Conservation (phyloP, 192 early-diverging fungal genomes). For the Phycomyces blakesleeanus region DNA sequence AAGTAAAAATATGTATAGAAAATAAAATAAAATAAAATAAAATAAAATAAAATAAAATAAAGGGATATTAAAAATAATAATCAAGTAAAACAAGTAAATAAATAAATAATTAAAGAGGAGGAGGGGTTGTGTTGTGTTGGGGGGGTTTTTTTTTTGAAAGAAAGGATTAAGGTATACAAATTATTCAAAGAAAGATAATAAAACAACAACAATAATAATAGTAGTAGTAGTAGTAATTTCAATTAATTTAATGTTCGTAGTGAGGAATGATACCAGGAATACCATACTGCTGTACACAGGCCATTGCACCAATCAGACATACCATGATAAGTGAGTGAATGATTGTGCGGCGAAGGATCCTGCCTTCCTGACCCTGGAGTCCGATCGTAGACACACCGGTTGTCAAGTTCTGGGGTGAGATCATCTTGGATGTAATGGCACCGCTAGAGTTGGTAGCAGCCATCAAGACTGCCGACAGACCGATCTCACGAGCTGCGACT, state of each 20-base stretch:
- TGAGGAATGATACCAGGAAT: slow-evolving; percentile 27
- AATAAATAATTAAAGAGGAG: no score
- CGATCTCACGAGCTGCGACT: slow-evolving; percentile 36
- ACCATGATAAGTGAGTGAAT: slow-evolving; percentile 32
- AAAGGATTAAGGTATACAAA: not conserved
- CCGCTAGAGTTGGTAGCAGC: slow-evolving; percentile 35
- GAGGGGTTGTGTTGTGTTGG: no score
- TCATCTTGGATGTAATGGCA: slow-evolving; percentile 36
- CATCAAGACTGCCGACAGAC: slow-evolving; percentile 35
- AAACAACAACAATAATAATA: no score
- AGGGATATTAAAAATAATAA: no score
- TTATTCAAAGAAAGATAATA: no score
- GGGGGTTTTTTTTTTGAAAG: no score
- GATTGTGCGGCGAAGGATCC: slow-evolving; percentile 32
- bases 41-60: no score
- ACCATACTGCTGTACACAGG: slow-evolving; percentile 31
- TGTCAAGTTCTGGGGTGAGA: slow-evolving; percentile 39
- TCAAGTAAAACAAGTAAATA: no score
- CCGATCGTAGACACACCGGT: slow-evolving; percentile 39
- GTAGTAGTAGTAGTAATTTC: no score
- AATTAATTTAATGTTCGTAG: not conserved
- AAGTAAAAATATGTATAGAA: no score
- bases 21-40: no score
- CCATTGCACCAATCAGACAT: slow-evolving; percentile 26
- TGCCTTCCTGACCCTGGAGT: slow-evolving; percentile 31